Evolutionary conservation across 2,329 filamentous ascomycete genomes (phyloP).

Genomic region (Trichoderma asperellum): DNA sequence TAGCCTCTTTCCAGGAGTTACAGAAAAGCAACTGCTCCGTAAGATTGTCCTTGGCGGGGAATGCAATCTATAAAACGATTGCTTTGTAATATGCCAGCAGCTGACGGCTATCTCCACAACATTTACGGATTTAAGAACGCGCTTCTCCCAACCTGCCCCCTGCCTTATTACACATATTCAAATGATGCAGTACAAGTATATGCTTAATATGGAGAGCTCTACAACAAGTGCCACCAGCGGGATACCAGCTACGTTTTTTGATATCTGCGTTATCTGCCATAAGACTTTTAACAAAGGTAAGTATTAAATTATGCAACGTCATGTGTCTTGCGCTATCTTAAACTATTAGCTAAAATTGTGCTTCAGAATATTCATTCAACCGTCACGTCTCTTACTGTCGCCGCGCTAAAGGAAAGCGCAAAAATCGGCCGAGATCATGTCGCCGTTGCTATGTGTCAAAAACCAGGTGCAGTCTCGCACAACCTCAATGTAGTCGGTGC

Average conservation of each 20-base stretch:
- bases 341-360: not conserved
- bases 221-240: not conserved
- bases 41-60: not conserved
- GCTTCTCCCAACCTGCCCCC: not conserved
- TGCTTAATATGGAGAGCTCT: not conserved
- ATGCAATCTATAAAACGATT: not conserved
- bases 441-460: not conserved
- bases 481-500: constrained; percentile 2
- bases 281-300: not conserved
- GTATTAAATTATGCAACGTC: not conserved
- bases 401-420: not conserved
- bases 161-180: not conserved
- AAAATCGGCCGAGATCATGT: constrained; percentile 4
- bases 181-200: not conserved
- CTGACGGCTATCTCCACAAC: not conserved
- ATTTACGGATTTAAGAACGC: not conserved
- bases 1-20: no score
- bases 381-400: constrained; percentile 13
- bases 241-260: not conserved
- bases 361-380: constrained; percentile 1
- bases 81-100: not conserved
- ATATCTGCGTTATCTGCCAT: not conserved
- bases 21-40: no score
- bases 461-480: not conserved
- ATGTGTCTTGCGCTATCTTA: not conserved